Evolutionary conservation across 2,329 filamentous ascomycete genomes (phyloP).

Genomic region (Claviceps humidiphila): DNA sequence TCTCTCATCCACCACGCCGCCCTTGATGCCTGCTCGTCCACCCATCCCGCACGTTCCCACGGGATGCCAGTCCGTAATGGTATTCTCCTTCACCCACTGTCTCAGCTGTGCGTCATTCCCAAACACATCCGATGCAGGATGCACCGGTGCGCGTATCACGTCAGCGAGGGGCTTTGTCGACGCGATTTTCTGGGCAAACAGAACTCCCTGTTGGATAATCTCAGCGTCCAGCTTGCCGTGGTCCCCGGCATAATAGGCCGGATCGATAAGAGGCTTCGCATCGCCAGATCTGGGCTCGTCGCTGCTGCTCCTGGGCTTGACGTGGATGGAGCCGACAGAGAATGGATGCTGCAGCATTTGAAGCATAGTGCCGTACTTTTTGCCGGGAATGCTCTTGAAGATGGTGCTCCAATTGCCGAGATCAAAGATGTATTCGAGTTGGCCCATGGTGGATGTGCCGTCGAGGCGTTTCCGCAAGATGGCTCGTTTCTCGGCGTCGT

Average conservation of each 20-base stretch:
- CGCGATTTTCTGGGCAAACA: slow-evolving; percentile 26
- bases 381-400: slow-evolving; percentile 20
- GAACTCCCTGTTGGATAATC: slow-evolving; percentile 26
- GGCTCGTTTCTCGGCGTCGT: slow-evolving; percentile 12
- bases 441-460: slow-evolving; percentile 22
- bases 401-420: slow-evolving; percentile 31
- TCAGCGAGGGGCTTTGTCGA: slow-evolving; percentile 21
- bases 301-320: slow-evolving; percentile 14
- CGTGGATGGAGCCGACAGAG: slow-evolving; percentile 33
- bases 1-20: slow-evolving; percentile 17
- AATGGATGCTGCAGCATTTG: slow-evolving; percentile 40
- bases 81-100: slow-evolving; percentile 17
- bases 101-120: slow-evolving; percentile 8
- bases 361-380: slow-evolving; percentile 34
- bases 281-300: slow-evolving; percentile 7
- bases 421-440: slow-evolving; percentile 36
- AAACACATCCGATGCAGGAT: slow-evolving; percentile 11
- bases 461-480: slow-evolving; percentile 22
- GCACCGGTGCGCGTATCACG: slow-evolving; percentile 21
- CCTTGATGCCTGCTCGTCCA: slow-evolving; percentile 14
- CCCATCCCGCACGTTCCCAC: slow-evolving; percentile 23
- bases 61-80: slow-evolving; percentile 26
- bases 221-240: slow-evolving; percentile 29
- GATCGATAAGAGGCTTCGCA: slow-evolving; percentile 25
- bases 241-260: slow-evolving; percentile 25